Evolutionary conservation across 768 basidiomycete species (phyloP).

Genomic region (Phaeotremella skinneri): DNA sequence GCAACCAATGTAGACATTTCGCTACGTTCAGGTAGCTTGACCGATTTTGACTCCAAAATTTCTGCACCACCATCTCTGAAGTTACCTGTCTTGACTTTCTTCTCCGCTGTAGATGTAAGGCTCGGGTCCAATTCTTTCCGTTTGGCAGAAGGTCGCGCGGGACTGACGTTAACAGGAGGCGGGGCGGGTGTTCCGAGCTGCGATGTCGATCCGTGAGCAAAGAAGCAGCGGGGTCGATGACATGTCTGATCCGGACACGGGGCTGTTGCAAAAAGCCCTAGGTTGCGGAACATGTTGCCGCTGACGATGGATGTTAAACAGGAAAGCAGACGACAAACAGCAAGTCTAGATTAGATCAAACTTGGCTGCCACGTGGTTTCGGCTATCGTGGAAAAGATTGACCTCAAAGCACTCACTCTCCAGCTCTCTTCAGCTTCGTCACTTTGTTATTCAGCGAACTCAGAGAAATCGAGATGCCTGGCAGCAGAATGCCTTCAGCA

Average conservation of each 20-base stretch:
- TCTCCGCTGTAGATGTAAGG: background rate
- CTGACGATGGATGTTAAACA: background rate
- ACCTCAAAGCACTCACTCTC: too few species aligned
- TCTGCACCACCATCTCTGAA: background rate
- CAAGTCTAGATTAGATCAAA: background rate
- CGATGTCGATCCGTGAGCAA: conserved; percentile 28
- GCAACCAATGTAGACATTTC: too few species aligned
- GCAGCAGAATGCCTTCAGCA: too few species aligned
- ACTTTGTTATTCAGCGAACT: too few species aligned
- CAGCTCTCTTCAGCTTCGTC: too few species aligned
- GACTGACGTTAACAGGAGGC: background rate
- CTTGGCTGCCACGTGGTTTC: background rate
- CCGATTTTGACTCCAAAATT: too few species aligned
- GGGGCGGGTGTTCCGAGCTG: background rate
- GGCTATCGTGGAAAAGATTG: too few species aligned
- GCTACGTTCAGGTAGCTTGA: too few species aligned
- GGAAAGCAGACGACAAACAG: background rate
- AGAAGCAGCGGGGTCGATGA: conserved; percentile 36
- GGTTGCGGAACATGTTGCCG: conserved; percentile 34
- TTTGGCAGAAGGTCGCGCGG: background rate
- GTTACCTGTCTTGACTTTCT: background rate
- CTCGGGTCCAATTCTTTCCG: background rate
- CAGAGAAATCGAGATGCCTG: too few species aligned
- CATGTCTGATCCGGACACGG: conserved; percentile 38
- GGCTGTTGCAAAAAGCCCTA: conserved; percentile 28